Evolutionary conservation across 495 filamentous ascomycete genomes (phyloP).

Genomic region (Lophium mytilinum): DNA sequence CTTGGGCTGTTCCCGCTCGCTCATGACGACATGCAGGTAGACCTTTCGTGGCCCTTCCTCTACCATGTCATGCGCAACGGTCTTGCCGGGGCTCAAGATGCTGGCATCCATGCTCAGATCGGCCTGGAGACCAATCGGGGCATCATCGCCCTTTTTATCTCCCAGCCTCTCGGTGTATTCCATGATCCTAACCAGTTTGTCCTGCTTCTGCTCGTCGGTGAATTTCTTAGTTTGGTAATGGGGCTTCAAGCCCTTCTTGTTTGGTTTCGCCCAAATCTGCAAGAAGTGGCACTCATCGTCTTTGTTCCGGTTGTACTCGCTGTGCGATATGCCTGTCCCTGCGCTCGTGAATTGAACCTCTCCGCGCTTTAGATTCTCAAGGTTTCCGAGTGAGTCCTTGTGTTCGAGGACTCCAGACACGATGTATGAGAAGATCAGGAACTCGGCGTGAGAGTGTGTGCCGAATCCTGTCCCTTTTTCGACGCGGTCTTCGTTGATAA

Average conservation of each 20-base stretch:
- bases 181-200: conserved; percentile 60
- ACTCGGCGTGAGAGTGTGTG: conserved; percentile 71
- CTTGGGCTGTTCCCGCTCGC: conserved; percentile 40
- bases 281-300: conserved; percentile 65
- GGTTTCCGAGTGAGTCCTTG: conserved; percentile 65
- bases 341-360: conserved; percentile 81
- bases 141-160: conserved; percentile 46
- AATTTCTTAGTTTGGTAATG: conserved; percentile 64
- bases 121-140: conserved; percentile 70
- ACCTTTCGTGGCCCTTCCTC: conserved; percentile 60
- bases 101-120: conserved; percentile 72
- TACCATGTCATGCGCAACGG: conserved; percentile 45
- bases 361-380: conserved; percentile 64
- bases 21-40: conserved; percentile 70
- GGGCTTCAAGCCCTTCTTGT: conserved; percentile 57
- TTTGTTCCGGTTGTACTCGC: conserved; percentile 62
- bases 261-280: conserved; percentile 74
- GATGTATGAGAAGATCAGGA: conserved; percentile 80
- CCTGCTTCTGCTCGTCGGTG: conserved; percentile 56
- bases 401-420: conserved; percentile 72
- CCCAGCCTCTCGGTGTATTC: conserved; percentile 58
- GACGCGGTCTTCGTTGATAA: conserved; percentile 79
- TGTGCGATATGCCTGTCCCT: conserved; percentile 68
- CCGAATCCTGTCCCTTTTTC: conserved; percentile 60
- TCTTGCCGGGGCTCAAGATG: conserved; percentile 41